Evolutionary conservation across 345 rosid species (phyloP).

Genomic region (Lumnitzera racemosa): DNA sequence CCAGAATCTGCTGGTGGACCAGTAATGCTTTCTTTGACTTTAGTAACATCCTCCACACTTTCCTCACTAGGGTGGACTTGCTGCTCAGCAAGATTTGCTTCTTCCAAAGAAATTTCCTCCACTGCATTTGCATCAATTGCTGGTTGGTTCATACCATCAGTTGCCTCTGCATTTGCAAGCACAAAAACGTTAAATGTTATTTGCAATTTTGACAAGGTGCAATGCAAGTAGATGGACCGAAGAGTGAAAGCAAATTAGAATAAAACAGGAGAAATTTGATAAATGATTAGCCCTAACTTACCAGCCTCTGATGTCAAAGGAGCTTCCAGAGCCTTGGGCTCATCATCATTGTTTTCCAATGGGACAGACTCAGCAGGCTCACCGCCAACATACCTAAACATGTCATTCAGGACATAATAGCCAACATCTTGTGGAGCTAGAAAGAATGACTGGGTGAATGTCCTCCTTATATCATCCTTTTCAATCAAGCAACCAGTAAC

Average conservation of each 20-base stretch:
- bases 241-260: neutral
- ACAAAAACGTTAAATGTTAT: too few relatives aligned
- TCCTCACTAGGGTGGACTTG: slow-evolving; percentile 20
- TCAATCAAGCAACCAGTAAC: slow-evolving; percentile 58
- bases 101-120: slow-evolving; percentile 11
- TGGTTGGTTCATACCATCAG: slow-evolving; percentile 9
- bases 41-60: slow-evolving; percentile 19
- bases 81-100: slow-evolving; percentile 7
- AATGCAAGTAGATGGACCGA: neutral
- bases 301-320: slow-evolving; percentile 28
- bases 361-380: slow-evolving; percentile 12
- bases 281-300: slow-evolving; percentile 3
- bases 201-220: too few relatives aligned
- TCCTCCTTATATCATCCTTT: slow-evolving; percentile 34
- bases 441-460: slow-evolving; percentile 61
- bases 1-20: slow-evolving; percentile 6
- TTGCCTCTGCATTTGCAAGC: slow-evolving; percentile 23
- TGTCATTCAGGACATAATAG: slow-evolving; percentile 68
- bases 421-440: slow-evolving; percentile 57
- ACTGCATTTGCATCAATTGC: too few relatives aligned
- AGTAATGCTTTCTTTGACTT: slow-evolving; percentile 20
- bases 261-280: neutral
- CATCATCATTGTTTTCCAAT: slow-evolving; percentile 16
- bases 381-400: slow-evolving; percentile 50
- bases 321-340: slow-evolving; percentile 8